Evolutionary conservation across 257 asterid species (phyloP), one percentile per base, ranked within the genome.

Genomic region (Coffea eugenioides): DNA sequence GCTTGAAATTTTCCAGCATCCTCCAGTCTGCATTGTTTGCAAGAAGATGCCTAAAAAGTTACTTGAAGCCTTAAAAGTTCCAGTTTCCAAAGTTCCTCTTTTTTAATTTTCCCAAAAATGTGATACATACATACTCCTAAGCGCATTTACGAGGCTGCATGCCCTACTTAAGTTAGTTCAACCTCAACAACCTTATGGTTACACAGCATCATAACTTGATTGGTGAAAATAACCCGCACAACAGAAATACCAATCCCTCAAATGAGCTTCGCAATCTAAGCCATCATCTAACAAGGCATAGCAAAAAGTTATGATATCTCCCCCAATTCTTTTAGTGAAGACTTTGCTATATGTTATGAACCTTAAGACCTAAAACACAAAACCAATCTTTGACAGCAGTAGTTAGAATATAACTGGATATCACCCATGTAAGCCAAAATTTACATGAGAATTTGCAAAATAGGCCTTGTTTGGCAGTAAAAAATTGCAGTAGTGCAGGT

Each of bases 1-100:
- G 90, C 79, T 81, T 90, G 97, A 87, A 92, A 89, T 48, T 77
- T 86, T 81, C 83, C 83, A 61, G 43, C 88, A 82, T 77, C 75
- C 48, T 79, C 88, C 8, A 90, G 80, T 81, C 97, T 93, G 97
- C 87, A 82, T 62, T 52, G 56, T 82, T 83, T 41, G 77, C 14
- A 80, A 64, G 56, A 78, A 54, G 66, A 57, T 64, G 54, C 69
- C 39, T 61, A 4, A 3, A 25, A 18, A 25, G 67, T 34, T 43
- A 25, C 36, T 75, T 13, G 41, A 14, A 13, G 71, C 59, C 18
- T 43, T 7, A 61, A 0, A 2, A 21, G 36, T 64, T 39, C 46
- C 57, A 57, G 27, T 59, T 74, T 21, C 20, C 18, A 52, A 4
- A 46, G 45, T 43, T 34, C 13, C 21, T 41, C 34, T 57, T 12